Conservation (phyloP, 1,284 basidiomycete species). For the Cutaneotrichosporon cyanovorans region DNA sequence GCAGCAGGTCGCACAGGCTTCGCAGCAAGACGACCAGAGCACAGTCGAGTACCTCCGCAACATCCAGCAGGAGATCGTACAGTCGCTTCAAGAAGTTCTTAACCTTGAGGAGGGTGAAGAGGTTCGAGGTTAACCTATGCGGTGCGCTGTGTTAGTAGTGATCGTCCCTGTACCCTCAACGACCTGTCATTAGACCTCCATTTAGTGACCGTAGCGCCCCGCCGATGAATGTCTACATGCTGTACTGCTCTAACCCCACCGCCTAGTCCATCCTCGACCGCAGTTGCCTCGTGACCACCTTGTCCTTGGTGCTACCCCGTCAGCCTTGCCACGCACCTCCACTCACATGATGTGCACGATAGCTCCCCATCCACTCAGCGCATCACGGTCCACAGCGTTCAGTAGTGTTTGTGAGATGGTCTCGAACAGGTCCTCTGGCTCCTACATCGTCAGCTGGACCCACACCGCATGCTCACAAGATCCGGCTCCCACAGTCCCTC, state of each 20-base stretch:
- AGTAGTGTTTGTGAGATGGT: constrained; percentile 94
- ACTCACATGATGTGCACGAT: constrained; percentile 91
- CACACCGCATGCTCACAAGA: constrained; percentile 47
- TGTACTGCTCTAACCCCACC: neutral
- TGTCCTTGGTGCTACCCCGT: constrained; percentile 66
- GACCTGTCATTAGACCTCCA: too few relatives aligned
- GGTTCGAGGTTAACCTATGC: too few relatives aligned
- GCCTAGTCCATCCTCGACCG: constrained; percentile 85
- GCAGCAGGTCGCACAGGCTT: constrained; percentile 8
- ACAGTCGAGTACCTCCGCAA: constrained; percentile 5
- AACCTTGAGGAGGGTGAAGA: neutral
- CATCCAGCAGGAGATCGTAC: constrained; percentile 3
- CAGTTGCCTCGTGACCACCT: constrained; percentile 73
- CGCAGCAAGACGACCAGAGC: neutral
- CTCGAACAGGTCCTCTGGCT: constrained; percentile 93
- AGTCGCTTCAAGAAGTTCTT: neutral
- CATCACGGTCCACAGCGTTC: constrained; percentile 93
- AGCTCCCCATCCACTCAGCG: constrained; percentile 94
- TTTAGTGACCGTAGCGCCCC: neutral
- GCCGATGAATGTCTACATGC: constrained; percentile 16
- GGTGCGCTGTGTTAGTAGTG: too few relatives aligned
- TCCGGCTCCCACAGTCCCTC: constrained; percentile 98
- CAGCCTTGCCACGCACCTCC: neutral
- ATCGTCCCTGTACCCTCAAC: too few relatives aligned
- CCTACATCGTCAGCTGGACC: constrained; percentile 45